phyloP scores from a whole-genome alignment of 768 basidiomycete species.

The Macrolepiota dolichaula region DNA sequence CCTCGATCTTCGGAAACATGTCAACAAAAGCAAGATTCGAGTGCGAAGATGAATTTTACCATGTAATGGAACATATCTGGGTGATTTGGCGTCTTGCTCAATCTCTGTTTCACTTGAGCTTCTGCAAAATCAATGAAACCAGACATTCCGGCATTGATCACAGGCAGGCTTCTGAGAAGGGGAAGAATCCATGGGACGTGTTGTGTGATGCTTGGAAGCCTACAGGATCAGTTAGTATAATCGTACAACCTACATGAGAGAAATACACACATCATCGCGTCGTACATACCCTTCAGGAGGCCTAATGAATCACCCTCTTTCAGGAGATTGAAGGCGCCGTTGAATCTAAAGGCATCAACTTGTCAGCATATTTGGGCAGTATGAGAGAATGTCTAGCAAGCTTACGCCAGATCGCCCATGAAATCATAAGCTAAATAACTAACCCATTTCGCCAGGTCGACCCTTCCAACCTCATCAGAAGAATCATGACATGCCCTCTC shows the following conservation, averaged over 20 bases:
- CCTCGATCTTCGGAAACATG: constrained; percentile 12
- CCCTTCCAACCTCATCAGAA: constrained; percentile 13
- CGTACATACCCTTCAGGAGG: constrained; percentile 18
- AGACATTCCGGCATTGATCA: background rate
- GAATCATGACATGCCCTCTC: constrained; percentile 14
- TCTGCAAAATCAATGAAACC: constrained; percentile 2
- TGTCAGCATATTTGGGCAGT: background rate
- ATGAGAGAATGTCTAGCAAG: background rate
- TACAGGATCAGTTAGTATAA: background rate
- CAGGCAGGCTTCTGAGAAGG: background rate
- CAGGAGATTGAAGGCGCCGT: constrained; percentile 24
- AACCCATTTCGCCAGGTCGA: constrained; percentile 14
- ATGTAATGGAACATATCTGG: constrained; percentile 27
- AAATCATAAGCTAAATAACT: constrained; percentile 28
- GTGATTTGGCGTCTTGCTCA: constrained; percentile 10
- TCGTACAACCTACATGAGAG: background rate
- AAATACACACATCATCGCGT: constrained; percentile 20
- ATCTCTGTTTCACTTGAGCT: constrained; percentile 17
- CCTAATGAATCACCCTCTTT: constrained; percentile 24
- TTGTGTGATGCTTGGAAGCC: constrained; percentile 17
- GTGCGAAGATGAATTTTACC: constrained; percentile 13
- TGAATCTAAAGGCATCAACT: constrained; percentile 20
- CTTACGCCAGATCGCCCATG: constrained; percentile 36
- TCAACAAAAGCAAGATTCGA: background rate
- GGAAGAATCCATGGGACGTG: constrained; percentile 9